Base-by-base conservation (phyloP, 2,329 filamentous ascomycete genomes). In the Pyricularia sp. region DNA sequence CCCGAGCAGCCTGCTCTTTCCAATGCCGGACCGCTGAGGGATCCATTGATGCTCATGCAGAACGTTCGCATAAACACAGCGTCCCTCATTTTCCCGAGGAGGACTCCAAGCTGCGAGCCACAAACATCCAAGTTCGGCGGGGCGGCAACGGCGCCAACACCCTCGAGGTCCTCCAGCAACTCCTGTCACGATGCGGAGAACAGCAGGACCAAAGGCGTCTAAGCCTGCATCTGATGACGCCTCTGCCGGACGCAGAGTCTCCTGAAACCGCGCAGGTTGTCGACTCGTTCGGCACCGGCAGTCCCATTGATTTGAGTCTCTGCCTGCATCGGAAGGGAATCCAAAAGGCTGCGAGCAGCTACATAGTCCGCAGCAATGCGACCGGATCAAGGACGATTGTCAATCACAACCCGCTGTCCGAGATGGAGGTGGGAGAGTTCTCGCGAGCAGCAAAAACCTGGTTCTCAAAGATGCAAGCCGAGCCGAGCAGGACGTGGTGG, bases 91-190 rank as follows among this genome's bases (percentile, higher is more conserved):
- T 87, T 75, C 90, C 90, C 1, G 77, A 78, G 7, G 90, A 93
- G 79, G 91, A 94, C 79, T 84, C 87, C 65, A 93, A 93, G 77
- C 81, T 92, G 59, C 88, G 90, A 36, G 90, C 91, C 23, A 85
- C 85, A 2, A 81, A 75, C 28, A 76, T 90, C 68, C 78, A 81
- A 50, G 83, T 84, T 63, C 86, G 90, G 33, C 85, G 90, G 30
- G 91, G 91, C 68, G 91, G 91, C 36, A 94, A 93, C 76, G 88
- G 88, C 71, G 85, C 88, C 28, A 93, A 93, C 76, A 86, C 86
- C 3, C 83, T 92, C 42, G 85, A 92, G 75, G 90, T 93, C 10
- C 79, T 93, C 30, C 83, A 87, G 71, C 89, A 93, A 75, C 82
- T 92, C 23, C 73, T 88, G 14, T 68, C n/a, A 9, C 65, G n/a